Evolutionary conservation across 352 stramenopile genomes (phyloP), one percentile per base, ranked within the genome.

Genomic region (Thraustochytrium striatum): DNA sequence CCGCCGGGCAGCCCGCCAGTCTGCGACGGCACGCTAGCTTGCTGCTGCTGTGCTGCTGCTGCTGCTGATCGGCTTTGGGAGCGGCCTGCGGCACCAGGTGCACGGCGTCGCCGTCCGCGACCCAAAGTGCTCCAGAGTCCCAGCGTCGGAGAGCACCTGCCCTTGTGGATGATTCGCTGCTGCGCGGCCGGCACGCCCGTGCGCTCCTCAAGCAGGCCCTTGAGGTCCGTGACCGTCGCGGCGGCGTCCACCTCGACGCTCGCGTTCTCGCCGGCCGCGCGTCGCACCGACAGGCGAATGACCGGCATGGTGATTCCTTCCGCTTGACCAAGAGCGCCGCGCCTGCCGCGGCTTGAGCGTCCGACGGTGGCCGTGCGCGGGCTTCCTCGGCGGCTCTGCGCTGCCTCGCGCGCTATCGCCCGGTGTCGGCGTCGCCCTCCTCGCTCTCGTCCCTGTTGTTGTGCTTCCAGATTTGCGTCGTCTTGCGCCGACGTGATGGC

Each of bases 131-230:
- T 70, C 59, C 30, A 70, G 35, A 2, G 11, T 52, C 35, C 50
- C 35, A 3, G 50, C 59, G 38, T 70, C 59, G 35, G 50, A 53
- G 36, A 70, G 41, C 36, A 70, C 59, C 59, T 33, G 59, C 59
- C 59, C 41, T 55, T 70, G 41, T 35, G 53, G 36, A 70, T 70
- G 36, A 70, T n/a, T 9, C 59, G 44, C 41, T 70, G 59, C 59
- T 50, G 33, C 41, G 21, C 30, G 35, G 7, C 0, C 21, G 28
- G 33, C 25, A 70, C 59, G 9, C n/a, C 16, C 25, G 59, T n/a
- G 25, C 53, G 9, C 3, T 30, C 33, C 38, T 33, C 59, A 9
- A 70, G 59, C 41, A 25, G n/a, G 3, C 21, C 9, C 59, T 70
- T 70, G 59, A 70, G 59, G 21, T 70, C 59, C 36, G 41, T 7